Evolutionary conservation across 1,139 yeast species (phyloP).

Genomic region (Debaryomycetaceae sp.): DNA sequence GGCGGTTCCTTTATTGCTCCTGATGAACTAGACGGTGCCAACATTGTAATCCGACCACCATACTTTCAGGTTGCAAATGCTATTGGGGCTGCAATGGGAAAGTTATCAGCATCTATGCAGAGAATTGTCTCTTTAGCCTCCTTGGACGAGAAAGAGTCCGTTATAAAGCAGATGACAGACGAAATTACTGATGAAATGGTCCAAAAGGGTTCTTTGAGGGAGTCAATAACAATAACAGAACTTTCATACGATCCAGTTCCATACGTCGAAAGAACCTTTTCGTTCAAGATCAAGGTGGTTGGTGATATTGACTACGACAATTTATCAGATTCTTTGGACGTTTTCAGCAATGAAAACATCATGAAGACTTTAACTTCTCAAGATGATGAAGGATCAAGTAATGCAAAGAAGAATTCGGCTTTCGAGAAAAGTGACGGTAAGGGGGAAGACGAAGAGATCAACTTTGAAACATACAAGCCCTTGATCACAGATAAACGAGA

Average conservation of each 20-base stretch:
- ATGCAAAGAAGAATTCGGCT: constrained; percentile 1
- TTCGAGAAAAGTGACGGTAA: constrained; percentile 6
- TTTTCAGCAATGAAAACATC: neutral
- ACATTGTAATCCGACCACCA: constrained; percentile 34
- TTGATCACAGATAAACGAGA: constrained; percentile 25
- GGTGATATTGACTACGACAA: constrained; percentile 36
- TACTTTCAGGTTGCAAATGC: constrained; percentile 42
- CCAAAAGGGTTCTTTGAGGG: constrained; percentile 27
- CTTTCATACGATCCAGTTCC: constrained; percentile 35
- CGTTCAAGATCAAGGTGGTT: constrained; percentile 32
- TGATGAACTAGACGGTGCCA: constrained; percentile 30
- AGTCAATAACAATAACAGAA: constrained; percentile 25
- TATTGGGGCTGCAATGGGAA: constrained; percentile 46
- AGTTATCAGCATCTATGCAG: constrained; percentile 24
- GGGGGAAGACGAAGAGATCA: constrained; percentile 6
- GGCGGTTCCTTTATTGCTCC: constrained; percentile 45
- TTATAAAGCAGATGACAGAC: constrained; percentile 18
- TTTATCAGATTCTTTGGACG: neutral
- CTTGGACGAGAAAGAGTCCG: constrained; percentile 16
- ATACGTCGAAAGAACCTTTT: constrained; percentile 30
- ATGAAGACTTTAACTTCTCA: too few relatives aligned
- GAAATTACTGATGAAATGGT: constrained; percentile 18
- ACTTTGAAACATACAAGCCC: constrained; percentile 29
- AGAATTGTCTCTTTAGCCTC: constrained; percentile 12
- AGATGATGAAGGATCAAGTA: constrained; percentile 3